Percentiles rank a stretch among this genome's conserved stretches.
phyloP scores from a whole-genome alignment of 495 filamentous ascomycete genomes.

The Aspergillus taichungensis region DNA sequence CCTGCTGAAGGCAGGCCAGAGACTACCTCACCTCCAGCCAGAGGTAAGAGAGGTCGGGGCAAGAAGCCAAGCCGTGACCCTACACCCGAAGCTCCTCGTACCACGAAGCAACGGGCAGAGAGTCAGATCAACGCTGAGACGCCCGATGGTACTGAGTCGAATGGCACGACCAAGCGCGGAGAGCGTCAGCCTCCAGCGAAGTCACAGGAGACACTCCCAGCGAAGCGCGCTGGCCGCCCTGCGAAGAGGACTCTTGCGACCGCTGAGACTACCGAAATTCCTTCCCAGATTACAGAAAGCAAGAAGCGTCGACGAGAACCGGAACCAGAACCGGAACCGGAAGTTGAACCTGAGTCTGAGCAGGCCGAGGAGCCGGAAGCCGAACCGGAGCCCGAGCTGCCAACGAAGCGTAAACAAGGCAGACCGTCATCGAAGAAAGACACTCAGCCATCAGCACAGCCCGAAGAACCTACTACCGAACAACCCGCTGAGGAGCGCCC shows the following conservation, averaged over 20 bases:
- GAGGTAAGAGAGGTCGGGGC: too few relatives aligned
- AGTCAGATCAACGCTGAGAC: too few relatives aligned
- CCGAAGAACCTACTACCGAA: slow-evolving; percentile 9
- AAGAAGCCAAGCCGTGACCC: too few relatives aligned
- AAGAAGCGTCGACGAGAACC: background rate
- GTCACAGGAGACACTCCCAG: background rate
- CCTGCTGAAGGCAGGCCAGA: too few relatives aligned
- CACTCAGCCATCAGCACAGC: slow-evolving; percentile 5
- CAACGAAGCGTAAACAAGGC: slow-evolving; percentile 11
- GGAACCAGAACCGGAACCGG: slow-evolving; percentile 6
- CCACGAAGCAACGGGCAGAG: background rate
- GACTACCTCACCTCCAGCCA: too few relatives aligned
- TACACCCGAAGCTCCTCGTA: background rate
- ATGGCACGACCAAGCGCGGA: background rate
- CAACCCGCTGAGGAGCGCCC: slow-evolving; percentile 14
- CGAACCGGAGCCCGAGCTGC: slow-evolving; percentile 1
- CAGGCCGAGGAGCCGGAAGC: background rate
- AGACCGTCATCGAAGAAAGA: slow-evolving; percentile 12
- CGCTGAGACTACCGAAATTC: background rate
- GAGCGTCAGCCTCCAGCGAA: background rate
- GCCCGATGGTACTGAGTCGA: background rate
- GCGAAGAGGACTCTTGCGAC: slow-evolving; percentile 1
- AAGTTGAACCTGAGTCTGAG: slow-evolving; percentile 1
- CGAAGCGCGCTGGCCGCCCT: slow-evolving; percentile 12
- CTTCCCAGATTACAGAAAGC: background rate